Base-by-base conservation (phyloP, 2,329 filamentous ascomycete species). In the Fusarium falciforme region DNA sequence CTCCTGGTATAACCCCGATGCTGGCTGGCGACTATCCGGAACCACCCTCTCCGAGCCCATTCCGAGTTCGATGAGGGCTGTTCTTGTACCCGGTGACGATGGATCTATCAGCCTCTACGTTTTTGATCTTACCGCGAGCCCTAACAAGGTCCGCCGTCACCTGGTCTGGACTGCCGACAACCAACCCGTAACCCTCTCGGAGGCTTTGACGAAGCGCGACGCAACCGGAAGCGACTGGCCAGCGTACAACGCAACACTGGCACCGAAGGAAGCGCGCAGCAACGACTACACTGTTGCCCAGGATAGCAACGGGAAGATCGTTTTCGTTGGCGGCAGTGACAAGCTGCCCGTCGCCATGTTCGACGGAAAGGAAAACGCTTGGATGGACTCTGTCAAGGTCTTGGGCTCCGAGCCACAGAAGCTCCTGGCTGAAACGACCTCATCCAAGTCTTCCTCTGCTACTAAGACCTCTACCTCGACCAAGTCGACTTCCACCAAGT, bases 81-180 rank as follows among this genome's bases (percentile, higher is more conserved):
- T 90, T 0, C 78, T 98, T 5, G 83, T 97, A n/a, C 85, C 86
- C 14, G 93, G 93, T 25, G 88, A 90, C 47, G 94, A 98, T 80
- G 91, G 89, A 31, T 95, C 93, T 82, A 95, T 94, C 79, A 90
- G 92, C 42, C 85, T 98, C 20, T 91, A 95, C 76, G 90, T 91
- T 12, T 98, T 96, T 76, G 91, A 98, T 79, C 89, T 95, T 83
- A 88, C 88, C 16, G 86, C 87, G 11, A 90, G 92, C 0, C 95
- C 96, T 4, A 97, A 97, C 79, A 83, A 85, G 8, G 93, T 98
- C 49, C 89, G 89, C 35, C 90, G 93, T 65, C 90, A 92, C 35
- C 88, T 94, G 20, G 82, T 98, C 16, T 82, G 93, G 57, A 89
- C 90, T 71, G 87, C 87, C 12, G 85, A 87, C 44, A 93, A 93